phyloP scores from a whole-genome alignment of 176 grass and related monocot species.

The Oryza punctata region DNA sequence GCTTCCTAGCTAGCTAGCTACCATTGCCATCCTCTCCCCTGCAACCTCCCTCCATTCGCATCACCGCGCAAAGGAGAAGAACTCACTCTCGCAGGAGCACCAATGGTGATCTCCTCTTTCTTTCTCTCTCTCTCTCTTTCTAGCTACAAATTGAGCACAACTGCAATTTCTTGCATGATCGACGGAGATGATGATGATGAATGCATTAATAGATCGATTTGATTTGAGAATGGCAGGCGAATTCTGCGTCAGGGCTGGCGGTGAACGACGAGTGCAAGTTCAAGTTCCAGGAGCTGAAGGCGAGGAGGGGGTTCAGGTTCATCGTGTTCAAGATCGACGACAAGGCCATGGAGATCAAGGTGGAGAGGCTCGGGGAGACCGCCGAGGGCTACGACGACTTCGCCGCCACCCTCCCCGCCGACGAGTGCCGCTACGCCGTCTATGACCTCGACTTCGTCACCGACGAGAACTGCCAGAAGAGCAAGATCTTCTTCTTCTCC shows the following conservation, averaged over 20 bases:
- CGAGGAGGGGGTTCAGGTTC: slow-evolving; percentile 64
- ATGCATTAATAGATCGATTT: background rate
- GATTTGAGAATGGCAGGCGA: slow-evolving; percentile 37
- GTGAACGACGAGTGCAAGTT: slow-evolving; percentile 77
- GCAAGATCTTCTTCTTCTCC: slow-evolving; percentile 97
- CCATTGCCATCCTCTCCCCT: slow-evolving; percentile 3
- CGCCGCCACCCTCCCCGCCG: slow-evolving; percentile 58
- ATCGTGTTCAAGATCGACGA: slow-evolving; percentile 79
- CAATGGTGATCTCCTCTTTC: background rate
- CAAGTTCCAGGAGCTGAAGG: slow-evolving; percentile 69
- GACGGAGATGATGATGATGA: background rate
- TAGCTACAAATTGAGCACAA: background rate
- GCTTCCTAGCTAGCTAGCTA: background rate
- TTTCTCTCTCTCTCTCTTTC: background rate
- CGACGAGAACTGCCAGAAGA: slow-evolving; percentile 93
- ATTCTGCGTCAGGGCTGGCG: slow-evolving; percentile 66
- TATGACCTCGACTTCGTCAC: slow-evolving; percentile 86
- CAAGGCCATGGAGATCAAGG: slow-evolving; percentile 67
- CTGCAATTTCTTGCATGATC: background rate
- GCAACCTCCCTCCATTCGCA: slow-evolving; percentile 24
- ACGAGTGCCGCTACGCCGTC: slow-evolving; percentile 84
- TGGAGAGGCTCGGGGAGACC: slow-evolving; percentile 65
- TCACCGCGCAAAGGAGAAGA: background rate
- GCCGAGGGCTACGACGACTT: slow-evolving; percentile 68
- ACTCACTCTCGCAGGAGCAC: background rate